These are phyloP conservation scores for Gleditsia sinensis DNA, from an alignment of 306 rosid genomes.

Conservation along the genomic window DNA sequence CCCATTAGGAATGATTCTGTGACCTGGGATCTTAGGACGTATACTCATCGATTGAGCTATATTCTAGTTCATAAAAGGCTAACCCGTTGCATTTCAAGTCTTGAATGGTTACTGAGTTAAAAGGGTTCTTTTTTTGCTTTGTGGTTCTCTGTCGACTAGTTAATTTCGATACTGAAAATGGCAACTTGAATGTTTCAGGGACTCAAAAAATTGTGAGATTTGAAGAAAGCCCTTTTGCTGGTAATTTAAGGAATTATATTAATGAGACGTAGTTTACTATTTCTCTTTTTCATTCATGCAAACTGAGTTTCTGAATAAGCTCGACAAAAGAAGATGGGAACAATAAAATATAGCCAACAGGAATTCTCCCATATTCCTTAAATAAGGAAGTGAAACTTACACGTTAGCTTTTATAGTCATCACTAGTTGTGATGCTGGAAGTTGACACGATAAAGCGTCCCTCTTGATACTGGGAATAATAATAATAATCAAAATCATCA, in stretches of 20 bases:
- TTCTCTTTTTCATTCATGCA: not conserved
- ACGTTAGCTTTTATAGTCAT: not conserved
- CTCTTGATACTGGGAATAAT: no score
- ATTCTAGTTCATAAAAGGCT: not conserved
- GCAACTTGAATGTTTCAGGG: not conserved
- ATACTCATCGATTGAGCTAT: not conserved
- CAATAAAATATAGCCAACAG: not conserved
- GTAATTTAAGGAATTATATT: not conserved
- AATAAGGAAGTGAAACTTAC: no score
- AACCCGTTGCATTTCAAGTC: not conserved
- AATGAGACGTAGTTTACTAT: not conserved
- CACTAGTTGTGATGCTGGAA: not conserved
- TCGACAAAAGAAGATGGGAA: not conserved
- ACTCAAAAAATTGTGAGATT: not conserved
- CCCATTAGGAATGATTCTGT: not conserved
- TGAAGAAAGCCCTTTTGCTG: not conserved
- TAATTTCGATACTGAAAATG: not conserved
- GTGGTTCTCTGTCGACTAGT: not conserved
- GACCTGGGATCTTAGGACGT: not conserved
- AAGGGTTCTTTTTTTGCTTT: not conserved
- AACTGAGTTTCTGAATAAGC: not conserved
- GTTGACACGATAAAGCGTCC: not conserved
- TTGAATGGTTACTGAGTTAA: not conserved
- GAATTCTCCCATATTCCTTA: not conserved
- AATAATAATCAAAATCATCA: not conserved